Base-by-base conservation (phyloP, 495 filamentous ascomycete species). In the Geopyxis carbonaria region DNA sequence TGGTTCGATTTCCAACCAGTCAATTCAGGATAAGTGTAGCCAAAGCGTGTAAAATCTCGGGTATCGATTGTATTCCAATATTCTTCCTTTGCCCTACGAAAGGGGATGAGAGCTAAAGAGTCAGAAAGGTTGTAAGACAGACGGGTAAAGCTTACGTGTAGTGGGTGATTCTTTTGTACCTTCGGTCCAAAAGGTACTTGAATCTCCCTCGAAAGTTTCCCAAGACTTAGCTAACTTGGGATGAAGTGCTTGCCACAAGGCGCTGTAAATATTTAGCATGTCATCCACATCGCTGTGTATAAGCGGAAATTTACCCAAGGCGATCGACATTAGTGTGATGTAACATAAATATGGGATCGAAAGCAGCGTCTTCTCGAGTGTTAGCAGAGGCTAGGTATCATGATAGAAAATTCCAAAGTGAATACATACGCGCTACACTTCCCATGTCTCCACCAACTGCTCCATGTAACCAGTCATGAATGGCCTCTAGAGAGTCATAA, bases 271-370 rank as follows among this genome's bases (percentile, higher is more conserved):
- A n/a, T n/a, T n/a, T n/a, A n/a, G n/a, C n/a, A n/a, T n/a, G n/a
- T n/a, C n/a, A n/a, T n/a, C n/a, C n/a, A n/a, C n/a, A n/a, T n/a
- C n/a, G n/a, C n/a, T n/a, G n/a, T n/a, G n/a, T n/a, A n/a, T n/a
- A n/a, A n/a, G n/a, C n/a, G n/a, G n/a, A n/a, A n/a, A n/a, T n/a
- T n/a, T n/a, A n/a, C 45, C 76, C 73, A 31, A 72, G 55, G 3
- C 80, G 67, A 47, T 86, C 80, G 14, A 82, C 64, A 44, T 71
- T 76, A 28, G 63, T 56, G 38, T 69, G 64, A 38, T 84, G 79
- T 3, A 84, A 58, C 57, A 69, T 78, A 58, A 85, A 86, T 27
- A 79, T 61, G 0, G 80, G 78, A 49, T 85, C 80, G 45, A 79
- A 85, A 15, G 5, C 11, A 5, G 2, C 3, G 11, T 30, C 11